Conservation (phyloP, 2,329 filamentous ascomycete species). For the Epichloe gansuensis region DNA sequence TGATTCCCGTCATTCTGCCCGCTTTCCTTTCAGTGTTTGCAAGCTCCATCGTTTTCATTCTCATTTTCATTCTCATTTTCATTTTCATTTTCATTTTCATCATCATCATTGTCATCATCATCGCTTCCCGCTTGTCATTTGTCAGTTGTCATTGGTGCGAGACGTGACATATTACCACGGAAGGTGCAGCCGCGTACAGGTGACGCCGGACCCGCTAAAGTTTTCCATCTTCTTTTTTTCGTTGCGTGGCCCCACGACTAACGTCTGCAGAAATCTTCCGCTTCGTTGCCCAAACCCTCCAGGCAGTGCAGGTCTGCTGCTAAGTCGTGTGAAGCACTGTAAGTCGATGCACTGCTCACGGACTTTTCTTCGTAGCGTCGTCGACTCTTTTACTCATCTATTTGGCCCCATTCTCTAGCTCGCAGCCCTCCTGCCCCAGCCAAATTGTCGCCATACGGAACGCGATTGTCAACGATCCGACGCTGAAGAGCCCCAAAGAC, state of each 20-base stretch:
- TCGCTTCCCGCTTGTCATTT: too few species aligned
- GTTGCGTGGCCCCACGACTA: conserved; percentile 6
- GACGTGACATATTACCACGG: neutral
- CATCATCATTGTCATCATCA: too few species aligned
- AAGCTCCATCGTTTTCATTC: neutral
- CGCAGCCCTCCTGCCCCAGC: neutral
- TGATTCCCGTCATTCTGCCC: neutral
- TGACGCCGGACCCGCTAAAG: conserved; percentile 1
- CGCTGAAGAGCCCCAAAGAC: conserved; percentile 16
- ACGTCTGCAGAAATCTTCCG: conserved; percentile 8
- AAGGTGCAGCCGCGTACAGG: neutral
- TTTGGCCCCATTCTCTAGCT: neutral
- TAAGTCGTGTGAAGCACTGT: neutral
- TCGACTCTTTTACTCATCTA: neutral
- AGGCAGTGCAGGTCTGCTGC: neutral
- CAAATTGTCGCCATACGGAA: neutral
- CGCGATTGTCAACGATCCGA: conserved; percentile 9
- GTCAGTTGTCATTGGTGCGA: neutral
- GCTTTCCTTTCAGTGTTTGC: neutral
- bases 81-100: too few species aligned
- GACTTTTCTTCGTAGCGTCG: neutral
- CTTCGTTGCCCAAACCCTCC: conserved; percentile 2
- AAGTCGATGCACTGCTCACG: neutral
- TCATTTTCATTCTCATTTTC: too few species aligned
- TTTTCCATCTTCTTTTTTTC: neutral